A percentile compares a stretch with the other conserved stretches of the same genome.
phyloP scores from a whole-genome alignment of 495 filamentous ascomycete species.

The Aspergillus avenaceus region DNA sequence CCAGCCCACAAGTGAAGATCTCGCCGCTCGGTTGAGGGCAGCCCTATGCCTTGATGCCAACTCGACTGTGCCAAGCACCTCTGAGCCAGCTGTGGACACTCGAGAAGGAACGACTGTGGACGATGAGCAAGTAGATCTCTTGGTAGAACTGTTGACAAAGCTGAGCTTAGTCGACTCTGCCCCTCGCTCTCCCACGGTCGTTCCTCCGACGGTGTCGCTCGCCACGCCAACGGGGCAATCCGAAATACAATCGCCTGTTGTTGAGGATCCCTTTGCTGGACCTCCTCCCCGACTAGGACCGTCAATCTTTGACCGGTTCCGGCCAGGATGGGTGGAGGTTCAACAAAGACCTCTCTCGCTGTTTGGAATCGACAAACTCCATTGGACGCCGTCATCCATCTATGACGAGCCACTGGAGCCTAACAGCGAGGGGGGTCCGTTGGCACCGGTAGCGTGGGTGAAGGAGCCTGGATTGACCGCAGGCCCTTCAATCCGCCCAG shows the following conservation, averaged over 20 bases:
- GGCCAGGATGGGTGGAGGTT: slow-evolving; percentile 4
- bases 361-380: neutral
- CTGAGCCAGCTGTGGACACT: slow-evolving; percentile 11
- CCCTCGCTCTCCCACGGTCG: slow-evolving; percentile 8
- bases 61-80: slow-evolving; percentile 1
- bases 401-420: slow-evolving; percentile 1
- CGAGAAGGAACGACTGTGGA: slow-evolving; percentile 7
- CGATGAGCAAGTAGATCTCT: slow-evolving; percentile 4
- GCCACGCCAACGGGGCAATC: slow-evolving; percentile 6
- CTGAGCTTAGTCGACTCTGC: slow-evolving; percentile 1
- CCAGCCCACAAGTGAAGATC: neutral
- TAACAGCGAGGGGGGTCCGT: slow-evolving; percentile 7
- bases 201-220: slow-evolving; percentile 5
- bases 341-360: slow-evolving; percentile 5
- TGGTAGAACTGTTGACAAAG: slow-evolving; percentile 4
- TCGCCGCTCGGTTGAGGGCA: neutral
- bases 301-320: slow-evolving; percentile 2
- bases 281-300: too few species aligned
- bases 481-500: slow-evolving; percentile 9
- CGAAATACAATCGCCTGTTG: slow-evolving; percentile 6
- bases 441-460: slow-evolving; percentile 12
- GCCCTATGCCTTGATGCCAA: neutral
- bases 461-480: slow-evolving; percentile 4
- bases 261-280: too few species aligned
- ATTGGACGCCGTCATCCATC: slow-evolving; percentile 2